A percentile compares a stretch with the other conserved stretches of the same genome.
phyloP scores from a whole-genome alignment of 768 basidiomycete species.

The Leccinum broughii region DNA sequence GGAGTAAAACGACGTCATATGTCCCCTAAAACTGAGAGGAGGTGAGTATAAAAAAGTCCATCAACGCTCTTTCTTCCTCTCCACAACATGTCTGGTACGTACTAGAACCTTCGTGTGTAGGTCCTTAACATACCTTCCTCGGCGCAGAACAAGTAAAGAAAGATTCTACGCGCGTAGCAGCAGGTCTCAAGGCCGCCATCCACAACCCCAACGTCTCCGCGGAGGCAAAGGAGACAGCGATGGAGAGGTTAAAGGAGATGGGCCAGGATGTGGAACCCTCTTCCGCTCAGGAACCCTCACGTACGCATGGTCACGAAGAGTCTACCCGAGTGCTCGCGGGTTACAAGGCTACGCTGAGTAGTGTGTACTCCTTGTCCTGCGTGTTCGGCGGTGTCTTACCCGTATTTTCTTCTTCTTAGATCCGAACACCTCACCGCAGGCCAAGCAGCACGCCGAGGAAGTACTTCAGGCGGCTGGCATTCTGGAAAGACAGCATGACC shows the following conservation, averaged over 20 bases:
- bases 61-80: neutral
- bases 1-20: conserved; percentile 15
- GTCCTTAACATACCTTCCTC: neutral
- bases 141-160: conserved; percentile 32
- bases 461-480: conserved; percentile 49
- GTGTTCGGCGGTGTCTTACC: neutral
- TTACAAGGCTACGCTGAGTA: conserved; percentile 50
- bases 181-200: conserved; percentile 59
- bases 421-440: conserved; percentile 44
- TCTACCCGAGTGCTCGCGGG: conserved; percentile 39
- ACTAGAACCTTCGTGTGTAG: fast-evolving
- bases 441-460: conserved; percentile 56
- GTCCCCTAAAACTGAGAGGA: conserved; percentile 12
- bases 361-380: conserved; percentile 24
- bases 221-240: conserved; percentile 53
- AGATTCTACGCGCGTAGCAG: conserved; percentile 48
- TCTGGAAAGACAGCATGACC: conserved; percentile 30
- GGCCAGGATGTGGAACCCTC: conserved; percentile 19
- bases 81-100: conserved; percentile 18
- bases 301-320: neutral
- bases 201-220: conserved; percentile 58
- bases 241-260: conserved; percentile 45
- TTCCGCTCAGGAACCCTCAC: neutral
- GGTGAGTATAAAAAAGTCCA: neutral
- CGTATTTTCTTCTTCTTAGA: conserved; percentile 24